Conservation (phyloP, 2,329 filamentous ascomycete species). For the Colletotrichum orchidophilum region DNA sequence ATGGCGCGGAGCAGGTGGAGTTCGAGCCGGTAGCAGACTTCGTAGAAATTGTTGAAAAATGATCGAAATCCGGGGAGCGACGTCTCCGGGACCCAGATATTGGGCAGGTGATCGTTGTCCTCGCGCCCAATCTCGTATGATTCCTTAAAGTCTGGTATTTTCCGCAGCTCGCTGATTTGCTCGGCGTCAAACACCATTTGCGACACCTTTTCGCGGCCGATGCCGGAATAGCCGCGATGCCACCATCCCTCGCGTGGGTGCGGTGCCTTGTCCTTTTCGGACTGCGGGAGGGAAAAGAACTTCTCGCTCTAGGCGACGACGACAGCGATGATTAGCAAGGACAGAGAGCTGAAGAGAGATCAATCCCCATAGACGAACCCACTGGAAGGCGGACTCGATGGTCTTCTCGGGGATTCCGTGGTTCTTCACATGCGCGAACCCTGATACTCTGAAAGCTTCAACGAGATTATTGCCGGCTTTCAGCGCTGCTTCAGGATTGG, state of each 20-base stretch:
- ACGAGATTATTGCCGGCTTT: constrained; percentile 35
- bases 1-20: constrained; percentile 53
- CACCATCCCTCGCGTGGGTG: constrained; percentile 45
- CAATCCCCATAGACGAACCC: not conserved
- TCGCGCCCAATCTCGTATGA: constrained; percentile 50
- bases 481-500: not conserved
- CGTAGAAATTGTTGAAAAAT: constrained; percentile 52
- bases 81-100: constrained; percentile 41
- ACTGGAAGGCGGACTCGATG: constrained; percentile 48
- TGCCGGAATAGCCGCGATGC: constrained; percentile 48
- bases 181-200: constrained; percentile 45
- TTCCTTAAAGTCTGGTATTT: constrained; percentile 50
- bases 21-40: constrained; percentile 52
- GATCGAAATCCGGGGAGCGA: constrained; percentile 39
- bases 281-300: constrained; percentile 45
- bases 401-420: constrained; percentile 45
- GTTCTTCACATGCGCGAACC: constrained; percentile 47
- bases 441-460: constrained; percentile 43
- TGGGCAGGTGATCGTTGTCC: constrained; percentile 41
- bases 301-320: constrained; percentile 41
- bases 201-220: constrained; percentile 47
- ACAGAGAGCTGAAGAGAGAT: not conserved
- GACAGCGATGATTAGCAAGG: not conserved
- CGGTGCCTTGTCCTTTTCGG: constrained; percentile 43
- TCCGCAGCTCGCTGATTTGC: constrained; percentile 37